These are phyloP conservation scores for Lentinus tigrinus DNA, from an alignment of 768 basidiomycete genomes.

Conservation along the genomic window DNA sequence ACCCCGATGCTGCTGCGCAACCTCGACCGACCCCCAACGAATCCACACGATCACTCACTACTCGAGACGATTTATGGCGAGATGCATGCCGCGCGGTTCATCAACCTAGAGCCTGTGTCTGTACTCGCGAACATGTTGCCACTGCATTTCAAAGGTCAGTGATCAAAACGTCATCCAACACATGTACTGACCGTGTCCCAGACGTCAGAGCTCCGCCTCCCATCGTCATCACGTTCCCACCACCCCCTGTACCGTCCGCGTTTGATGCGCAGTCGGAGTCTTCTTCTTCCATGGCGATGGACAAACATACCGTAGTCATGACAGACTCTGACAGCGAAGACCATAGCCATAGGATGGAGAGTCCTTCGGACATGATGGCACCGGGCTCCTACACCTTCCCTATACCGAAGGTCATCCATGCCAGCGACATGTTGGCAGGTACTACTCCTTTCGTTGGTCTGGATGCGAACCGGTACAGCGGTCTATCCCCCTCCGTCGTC, in stretches of 20 bases:
- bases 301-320: not conserved
- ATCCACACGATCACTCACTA: constrained; percentile 68
- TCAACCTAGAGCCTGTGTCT: constrained; percentile 65
- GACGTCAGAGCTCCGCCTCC: constrained; percentile 70
- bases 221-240: constrained; percentile 57
- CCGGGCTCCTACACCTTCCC: not conserved
- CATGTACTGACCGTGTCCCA: constrained; percentile 22
- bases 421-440: not conserved
- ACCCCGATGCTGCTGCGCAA: constrained; percentile 6
- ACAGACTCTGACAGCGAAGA: not conserved
- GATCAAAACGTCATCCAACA: not conserved
- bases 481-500: constrained; percentile 13
- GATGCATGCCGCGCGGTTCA: constrained; percentile 66
- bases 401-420: not conserved
- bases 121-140: constrained; percentile 56
- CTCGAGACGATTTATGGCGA: constrained; percentile 65
- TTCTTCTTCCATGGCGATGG: not conserved
- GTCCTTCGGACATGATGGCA: not conserved
- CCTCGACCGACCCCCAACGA: constrained; percentile 31
- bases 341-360: not conserved
- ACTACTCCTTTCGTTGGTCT: constrained; percentile 9
- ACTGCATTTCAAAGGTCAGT: constrained; percentile 60
- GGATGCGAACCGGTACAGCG: constrained; percentile 17
- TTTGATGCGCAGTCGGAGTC: not conserved
- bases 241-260: constrained; percentile 29